Evolutionary conservation across 495 filamentous ascomycete species (phyloP), one percentile per base, ranked within the genome.

Genomic region (Penicillium macrosclerotiorum): DNA sequence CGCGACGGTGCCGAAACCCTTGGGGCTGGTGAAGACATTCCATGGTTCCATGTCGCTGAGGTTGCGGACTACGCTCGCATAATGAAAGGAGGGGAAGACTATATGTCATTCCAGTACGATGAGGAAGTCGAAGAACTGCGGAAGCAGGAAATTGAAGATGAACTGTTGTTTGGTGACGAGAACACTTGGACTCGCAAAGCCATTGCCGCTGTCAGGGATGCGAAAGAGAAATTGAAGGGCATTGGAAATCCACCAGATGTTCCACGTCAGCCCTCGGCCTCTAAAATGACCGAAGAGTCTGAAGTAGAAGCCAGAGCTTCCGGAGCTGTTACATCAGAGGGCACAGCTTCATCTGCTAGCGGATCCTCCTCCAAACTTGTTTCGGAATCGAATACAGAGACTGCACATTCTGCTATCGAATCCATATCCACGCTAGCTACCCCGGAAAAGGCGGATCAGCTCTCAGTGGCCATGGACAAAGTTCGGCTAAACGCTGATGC

Each of bases 31-130:
- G 85, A 93, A 27, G 86, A 89, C 59, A 76, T 96, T 25, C 93
- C 93, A 1, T 97, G 93, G 93, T 86, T 94, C 55, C 88, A 92
- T 69, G 89, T 88, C 24, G 90, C 89, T 2, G 93, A 95, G 52
- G 89, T 96, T 14, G 79, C 90, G 59, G 93, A 98, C 62, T 97
- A 96, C 70, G 90, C 90, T 36, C 79, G 93, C 37, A 83, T 98
- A 34, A 96, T 98, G 87, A 95, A 89, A 65, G 93, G 92, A 9
- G 90, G 86, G 3, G 85, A 89, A 61, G 81, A 86, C 12, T 97
- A 97, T 55, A 90, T 98, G 86, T 56, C 66, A 13, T 71, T 79
- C 38, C 85, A 96, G 63, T 92, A 83, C 60, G 80, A 90, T 44
- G 55, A 70, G 6, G 93, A 97, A 55, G 84, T 95, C 13, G 72